Evolutionary conservation across 2,329 filamentous ascomycete genomes (phyloP).

Genomic region (Trichoderma endophyticum): DNA sequence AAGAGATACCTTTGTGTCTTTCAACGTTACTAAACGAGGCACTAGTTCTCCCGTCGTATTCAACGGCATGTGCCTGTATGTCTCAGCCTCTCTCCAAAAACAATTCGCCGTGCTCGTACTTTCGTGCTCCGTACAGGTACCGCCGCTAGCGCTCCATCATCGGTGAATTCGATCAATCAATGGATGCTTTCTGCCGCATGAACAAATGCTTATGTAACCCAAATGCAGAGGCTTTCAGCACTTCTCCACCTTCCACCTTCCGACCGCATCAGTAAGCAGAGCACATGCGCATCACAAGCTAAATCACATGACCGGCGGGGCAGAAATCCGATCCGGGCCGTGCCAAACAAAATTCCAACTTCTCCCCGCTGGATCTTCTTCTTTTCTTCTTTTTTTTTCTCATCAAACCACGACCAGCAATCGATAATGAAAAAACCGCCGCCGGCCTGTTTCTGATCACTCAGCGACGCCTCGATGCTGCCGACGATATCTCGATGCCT

Average conservation of each 20-base stretch:
- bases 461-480: conserved; percentile 31
- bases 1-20: not conserved
- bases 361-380: not conserved
- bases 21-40: not conserved
- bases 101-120: not conserved
- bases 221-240: not conserved
- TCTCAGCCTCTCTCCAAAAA: not conserved
- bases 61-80: conserved; percentile 8
- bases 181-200: not conserved
- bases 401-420: conserved; percentile 44
- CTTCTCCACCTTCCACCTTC: not conserved
- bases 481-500: conserved; percentile 52
- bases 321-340: not conserved
- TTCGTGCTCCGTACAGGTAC: not conserved
- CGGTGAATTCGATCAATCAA: not conserved
- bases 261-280: not conserved
- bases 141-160: not conserved
- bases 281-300: not conserved
- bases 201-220: not conserved
- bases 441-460: conserved; percentile 34
- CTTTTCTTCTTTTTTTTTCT: not conserved
- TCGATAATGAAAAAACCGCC: conserved; percentile 31
- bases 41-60: not conserved
- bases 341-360: conserved; percentile 6
- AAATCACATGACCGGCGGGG: conserved; percentile 27